These are phyloP conservation scores for Oryza coarctata DNA, from an alignment of 176 grass and related monocot species.

Conservation along the genomic window DNA sequence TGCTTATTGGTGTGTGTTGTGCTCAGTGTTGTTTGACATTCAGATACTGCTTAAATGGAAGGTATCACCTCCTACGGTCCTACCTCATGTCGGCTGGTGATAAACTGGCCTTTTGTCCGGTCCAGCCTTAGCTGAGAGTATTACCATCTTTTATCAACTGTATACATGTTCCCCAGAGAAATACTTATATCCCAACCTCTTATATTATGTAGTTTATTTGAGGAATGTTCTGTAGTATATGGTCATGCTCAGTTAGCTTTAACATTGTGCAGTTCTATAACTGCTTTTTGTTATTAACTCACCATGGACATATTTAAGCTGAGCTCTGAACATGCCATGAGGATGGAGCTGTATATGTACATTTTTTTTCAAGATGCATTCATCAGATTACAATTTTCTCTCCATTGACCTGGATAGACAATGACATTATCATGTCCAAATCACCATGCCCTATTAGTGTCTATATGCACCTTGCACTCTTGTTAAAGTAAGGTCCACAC, in stretches of 20 bases:
- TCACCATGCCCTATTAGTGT: constrained; percentile 2
- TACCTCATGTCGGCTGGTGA: background rate
- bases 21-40: background rate
- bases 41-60: background rate
- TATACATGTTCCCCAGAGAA: background rate
- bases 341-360: constrained; percentile 35
- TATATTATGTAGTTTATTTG: background rate
- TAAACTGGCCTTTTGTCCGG: background rate
- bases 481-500: constrained; percentile 62
- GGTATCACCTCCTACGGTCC: background rate
- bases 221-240: background rate
- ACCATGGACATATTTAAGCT: background rate
- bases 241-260: background rate
- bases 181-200: background rate
- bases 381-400: constrained; percentile 13
- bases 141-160: background rate
- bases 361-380: background rate
- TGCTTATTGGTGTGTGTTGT: background rate
- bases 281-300: background rate
- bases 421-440: constrained; percentile 1
- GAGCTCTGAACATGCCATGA: constrained; percentile 13
- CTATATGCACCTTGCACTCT: constrained; percentile 26
- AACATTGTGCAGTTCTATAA: background rate
- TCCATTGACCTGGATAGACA: background rate
- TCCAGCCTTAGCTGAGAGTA: background rate